Conservation (phyloP, 768 basidiomycete genomes). For the Pleurotus salmoneostramineus region DNA sequence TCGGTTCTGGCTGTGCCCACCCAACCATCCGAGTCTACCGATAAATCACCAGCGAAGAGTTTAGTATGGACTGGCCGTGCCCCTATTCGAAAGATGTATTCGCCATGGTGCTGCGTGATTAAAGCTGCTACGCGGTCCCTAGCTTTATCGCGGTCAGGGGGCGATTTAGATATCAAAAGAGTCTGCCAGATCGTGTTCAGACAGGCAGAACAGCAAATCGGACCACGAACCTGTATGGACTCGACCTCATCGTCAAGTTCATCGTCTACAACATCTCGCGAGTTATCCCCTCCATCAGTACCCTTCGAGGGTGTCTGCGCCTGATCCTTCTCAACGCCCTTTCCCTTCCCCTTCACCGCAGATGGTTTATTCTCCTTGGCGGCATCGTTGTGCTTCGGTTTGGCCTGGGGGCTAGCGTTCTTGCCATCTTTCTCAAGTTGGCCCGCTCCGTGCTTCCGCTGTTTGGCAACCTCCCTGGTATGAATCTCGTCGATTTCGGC, state of each 20-base stretch:
- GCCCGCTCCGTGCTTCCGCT: constrained; percentile 37
- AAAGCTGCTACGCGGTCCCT: constrained; percentile 63
- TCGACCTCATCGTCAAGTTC: constrained; percentile 35
- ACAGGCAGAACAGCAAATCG: too few relatives aligned
- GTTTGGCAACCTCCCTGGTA: constrained; percentile 60
- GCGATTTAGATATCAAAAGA: constrained; percentile 37
- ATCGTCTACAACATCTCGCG: background rate
- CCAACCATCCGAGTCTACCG: constrained; percentile 48
- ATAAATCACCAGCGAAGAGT: constrained; percentile 53
- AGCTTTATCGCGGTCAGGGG: constrained; percentile 46
- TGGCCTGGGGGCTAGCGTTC: constrained; percentile 3
- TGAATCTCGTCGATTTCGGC: constrained; percentile 77
- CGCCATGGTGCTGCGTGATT: constrained; percentile 65
- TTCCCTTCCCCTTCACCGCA: constrained; percentile 29
- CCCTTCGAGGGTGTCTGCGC: background rate
- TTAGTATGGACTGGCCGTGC: constrained; percentile 52
- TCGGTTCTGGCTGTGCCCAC: constrained; percentile 44
- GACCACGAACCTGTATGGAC: constrained; percentile 40
- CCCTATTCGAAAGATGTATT: constrained; percentile 75
- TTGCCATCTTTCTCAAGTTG: constrained; percentile 23
- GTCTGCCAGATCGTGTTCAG: constrained; percentile 23
- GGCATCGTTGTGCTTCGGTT: constrained; percentile 37
- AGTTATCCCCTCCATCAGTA: constrained; percentile 9
- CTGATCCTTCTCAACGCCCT: constrained; percentile 31
- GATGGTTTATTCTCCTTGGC: constrained; percentile 25